Evolutionary conservation across 2,329 filamentous ascomycete genomes (phyloP), one percentile per base, ranked within the genome.

Genomic region (Neopestalotiopsis clavispora): DNA sequence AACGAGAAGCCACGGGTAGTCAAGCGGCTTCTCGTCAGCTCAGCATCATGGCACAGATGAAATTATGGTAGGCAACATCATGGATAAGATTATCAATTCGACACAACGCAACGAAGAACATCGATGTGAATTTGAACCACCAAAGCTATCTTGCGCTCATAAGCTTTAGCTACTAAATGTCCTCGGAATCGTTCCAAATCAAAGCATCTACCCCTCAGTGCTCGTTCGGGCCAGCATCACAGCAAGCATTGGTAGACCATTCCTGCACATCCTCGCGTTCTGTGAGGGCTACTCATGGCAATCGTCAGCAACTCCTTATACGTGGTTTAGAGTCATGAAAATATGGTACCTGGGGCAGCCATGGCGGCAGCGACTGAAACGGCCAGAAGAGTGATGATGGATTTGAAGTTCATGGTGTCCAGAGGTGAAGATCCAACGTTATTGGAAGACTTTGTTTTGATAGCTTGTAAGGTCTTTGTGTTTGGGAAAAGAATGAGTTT

Each of bases 181-280:
- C 34, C 34, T 1, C 34, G 1, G 3, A 1, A 10, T 38, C 34
- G 2, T 1, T 38, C 6, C 34, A 1, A 38, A 10, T 38, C 34
- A 38, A 6, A 10, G 10, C 34, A 3, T 38, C 10, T 52, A 9
- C 23, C 45, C n/a, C 6, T 52, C 1, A 6, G 7, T 4, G 9
- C 6, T 52, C 3, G 1, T 52, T 4, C 3, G 45, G 45, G 6
- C 57, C 57, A 59, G 30, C 30, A 59, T 59, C 9, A 28, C 57
- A 59, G 20, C 57, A 59, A 14, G 23, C 28, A 30, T 38, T 38
- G 34, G 28, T 14, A 23, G 57, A 59, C 64, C 64, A 42, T 28
- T 38, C 64, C n/a, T 66, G 45, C 4, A 52, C 64, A 42, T 66
- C 64, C 9, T 57, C 49, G 17, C 30, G 64, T n/a, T 66, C 28